Evolutionary conservation across 176 grass and related monocot genomes (phyloP).

Genomic region (Carex kokanica): DNA sequence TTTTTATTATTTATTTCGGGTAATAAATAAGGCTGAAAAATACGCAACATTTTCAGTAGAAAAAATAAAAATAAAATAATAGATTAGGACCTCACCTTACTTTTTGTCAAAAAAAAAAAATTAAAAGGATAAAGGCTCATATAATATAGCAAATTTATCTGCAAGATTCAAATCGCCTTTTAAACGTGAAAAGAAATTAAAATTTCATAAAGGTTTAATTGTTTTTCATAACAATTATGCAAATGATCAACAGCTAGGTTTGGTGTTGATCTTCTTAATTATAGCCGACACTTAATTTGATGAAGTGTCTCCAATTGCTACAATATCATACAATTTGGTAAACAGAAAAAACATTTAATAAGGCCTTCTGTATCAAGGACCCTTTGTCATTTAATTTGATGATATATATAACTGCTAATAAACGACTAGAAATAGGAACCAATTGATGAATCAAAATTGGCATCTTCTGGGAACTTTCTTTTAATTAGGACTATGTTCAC

Average conservation of each 20-base stretch:
- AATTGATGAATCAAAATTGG: conserved; percentile 13
- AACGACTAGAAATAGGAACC: conserved; percentile 22
- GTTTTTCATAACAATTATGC: background rate
- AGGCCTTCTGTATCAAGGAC: background rate
- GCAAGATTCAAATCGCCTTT: background rate
- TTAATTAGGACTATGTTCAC: background rate
- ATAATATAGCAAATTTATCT: background rate
- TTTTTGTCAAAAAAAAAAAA: background rate
- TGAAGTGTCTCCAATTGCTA: background rate
- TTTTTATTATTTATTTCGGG: background rate
- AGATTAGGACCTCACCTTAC: background rate
- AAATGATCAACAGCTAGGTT: background rate
- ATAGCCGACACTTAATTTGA: background rate
- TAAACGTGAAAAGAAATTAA: background rate
- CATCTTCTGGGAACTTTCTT: background rate
- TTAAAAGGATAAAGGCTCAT: background rate
- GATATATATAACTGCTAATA: background rate
- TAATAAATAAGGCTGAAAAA: background rate
- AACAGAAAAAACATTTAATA: conserved; percentile 20
- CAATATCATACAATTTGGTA: background rate
- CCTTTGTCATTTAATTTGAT: background rate
- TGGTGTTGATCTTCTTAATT: background rate
- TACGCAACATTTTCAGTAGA: background rate
- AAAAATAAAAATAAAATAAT: background rate
- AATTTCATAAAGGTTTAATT: background rate